Evolutionary conservation across 768 basidiomycete genomes (phyloP), one percentile per base, ranked within the genome.

Genomic region (Cystofilobasidium ferigula): DNA sequence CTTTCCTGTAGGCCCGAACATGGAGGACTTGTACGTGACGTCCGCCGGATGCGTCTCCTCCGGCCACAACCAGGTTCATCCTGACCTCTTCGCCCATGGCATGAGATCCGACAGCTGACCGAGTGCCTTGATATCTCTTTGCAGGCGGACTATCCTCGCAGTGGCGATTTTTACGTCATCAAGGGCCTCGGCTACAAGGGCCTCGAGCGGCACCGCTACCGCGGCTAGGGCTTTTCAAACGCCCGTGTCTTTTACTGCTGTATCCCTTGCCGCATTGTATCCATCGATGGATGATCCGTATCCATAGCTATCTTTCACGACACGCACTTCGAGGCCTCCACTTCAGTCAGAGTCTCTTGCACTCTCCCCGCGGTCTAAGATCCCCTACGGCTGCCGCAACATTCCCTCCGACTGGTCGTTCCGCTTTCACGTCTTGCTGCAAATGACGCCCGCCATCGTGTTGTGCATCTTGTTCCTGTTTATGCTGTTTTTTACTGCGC

Each of bases 391-490:
- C 16, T 40, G 36, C 35, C 36, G 57, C 13, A 38, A 40, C 57
- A 59, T 59, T 16, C 42, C 35, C 20, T 59, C 57, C 34, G 57
- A 59, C 32, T 59, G 57, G 57, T 38, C 57, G 36, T 59, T 59
- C 35, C 57, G 57, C 9, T 12, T 59, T 22, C 57, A 35, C 42
- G 38, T 59, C 36, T 36, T 59, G 2, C 36, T 59, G 16, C 57
- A 59, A 36, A 59, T 59, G 36, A 26, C 57, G 48, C 57, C 57
- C 22, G 57, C 36, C 16, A 7, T 59, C 22, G 26, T 59, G 18
- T 36, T 59, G 22, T 38, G 36, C 28, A 6, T 38, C 28, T n/a
- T 43, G 4, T 26, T 59, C 12, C 9, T 40, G 5, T 16, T 42
- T 16, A 35, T 59, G 34, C 57, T 36, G 8, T 59, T 40, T n/a